A percentile compares a stretch with the other conserved stretches of the same genome.
These are phyloP conservation scores for Phytomonas sp. DNA, from an alignment of 208 protist genomes.

Conservation along the genomic window DNA sequence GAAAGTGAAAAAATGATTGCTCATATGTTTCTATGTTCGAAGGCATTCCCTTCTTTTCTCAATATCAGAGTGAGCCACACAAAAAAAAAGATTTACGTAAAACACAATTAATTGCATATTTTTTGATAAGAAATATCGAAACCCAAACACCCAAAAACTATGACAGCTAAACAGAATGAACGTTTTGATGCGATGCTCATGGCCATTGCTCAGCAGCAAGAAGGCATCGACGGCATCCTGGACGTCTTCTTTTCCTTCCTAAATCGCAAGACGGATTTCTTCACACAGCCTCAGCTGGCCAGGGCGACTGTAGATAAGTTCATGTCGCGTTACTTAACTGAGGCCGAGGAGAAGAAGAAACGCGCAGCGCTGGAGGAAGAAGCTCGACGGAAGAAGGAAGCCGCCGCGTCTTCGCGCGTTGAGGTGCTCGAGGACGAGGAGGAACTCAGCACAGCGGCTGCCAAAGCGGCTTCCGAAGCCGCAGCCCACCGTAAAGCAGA, in stretches of 20 bases:
- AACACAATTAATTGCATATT: slow-evolving; percentile 3
- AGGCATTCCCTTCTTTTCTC: background rate
- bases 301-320: slow-evolving; percentile 33
- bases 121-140: background rate
- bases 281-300: slow-evolving; percentile 74
- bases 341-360: slow-evolving; percentile 44
- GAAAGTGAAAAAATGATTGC: background rate
- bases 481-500: slow-evolving; percentile 47
- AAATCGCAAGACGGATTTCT: slow-evolving; percentile 90
- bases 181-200: slow-evolving; percentile 87
- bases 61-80: background rate
- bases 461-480: slow-evolving; percentile 38
- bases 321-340: slow-evolving; percentile 46
- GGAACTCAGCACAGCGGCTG: slow-evolving; percentile 25
- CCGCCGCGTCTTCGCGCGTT: slow-evolving; percentile 36
- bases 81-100: background rate
- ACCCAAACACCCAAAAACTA: slow-evolving; percentile 7
- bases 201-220: slow-evolving; percentile 86
- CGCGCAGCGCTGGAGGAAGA: slow-evolving; percentile 14
- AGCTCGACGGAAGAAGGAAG: slow-evolving; percentile 17
- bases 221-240: slow-evolving; percentile 85
- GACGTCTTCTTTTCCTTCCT: slow-evolving; percentile 91
- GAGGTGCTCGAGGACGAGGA: slow-evolving; percentile 78
- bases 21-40: background rate
- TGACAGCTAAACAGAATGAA: slow-evolving; percentile 23